These are phyloP conservation scores for Suhomyces atakaporum DNA, from an alignment of 1,139 yeast species.

Conservation along the genomic window DNA sequence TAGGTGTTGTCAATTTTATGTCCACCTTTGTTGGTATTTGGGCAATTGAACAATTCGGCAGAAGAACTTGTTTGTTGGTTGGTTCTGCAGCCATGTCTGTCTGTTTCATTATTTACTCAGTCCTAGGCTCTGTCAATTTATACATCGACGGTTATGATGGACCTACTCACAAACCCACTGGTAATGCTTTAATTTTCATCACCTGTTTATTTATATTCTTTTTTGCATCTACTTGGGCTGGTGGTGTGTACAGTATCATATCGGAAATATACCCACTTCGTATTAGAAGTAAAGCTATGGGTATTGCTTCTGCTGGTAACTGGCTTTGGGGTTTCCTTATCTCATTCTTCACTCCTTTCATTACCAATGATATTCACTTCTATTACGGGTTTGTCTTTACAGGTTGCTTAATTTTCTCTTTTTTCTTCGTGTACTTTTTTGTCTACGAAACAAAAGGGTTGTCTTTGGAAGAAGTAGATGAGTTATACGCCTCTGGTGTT, in stretches of 20 bases:
- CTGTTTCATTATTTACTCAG: slow-evolving; percentile 64
- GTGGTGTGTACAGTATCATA: slow-evolving; percentile 74
- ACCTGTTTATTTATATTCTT: slow-evolving; percentile 78
- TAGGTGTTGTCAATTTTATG: slow-evolving; percentile 77
- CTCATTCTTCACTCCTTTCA: slow-evolving; percentile 74
- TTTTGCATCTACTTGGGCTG: slow-evolving; percentile 89
- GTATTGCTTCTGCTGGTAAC: slow-evolving; percentile 72
- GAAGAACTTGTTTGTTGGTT: slow-evolving; percentile 62
- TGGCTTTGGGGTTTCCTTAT: slow-evolving; percentile 82
- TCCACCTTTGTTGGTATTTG: slow-evolving; percentile 71
- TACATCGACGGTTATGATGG: slow-evolving; percentile 54
- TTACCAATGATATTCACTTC: slow-evolving; percentile 53
- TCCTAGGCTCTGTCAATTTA: slow-evolving; percentile 66
- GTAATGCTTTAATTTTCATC: slow-evolving; percentile 75
- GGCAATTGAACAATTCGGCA: slow-evolving; percentile 69
- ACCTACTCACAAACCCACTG: slow-evolving; percentile 49
- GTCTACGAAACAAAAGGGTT: slow-evolving; percentile 77
- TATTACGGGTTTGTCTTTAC: slow-evolving; percentile 76
- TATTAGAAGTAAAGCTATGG: slow-evolving; percentile 78
- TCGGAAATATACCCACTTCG: slow-evolving; percentile 81
- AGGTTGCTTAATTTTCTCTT: slow-evolving; percentile 63
- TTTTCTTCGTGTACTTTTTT: slow-evolving; percentile 62
- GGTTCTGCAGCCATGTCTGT: slow-evolving; percentile 65
- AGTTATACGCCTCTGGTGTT: slow-evolving; percentile 51
- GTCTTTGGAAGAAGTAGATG: slow-evolving; percentile 73